Evolutionary conservation across 164 flowering plant species (phyloP).

Genomic region (Platanus orientalis): DNA sequence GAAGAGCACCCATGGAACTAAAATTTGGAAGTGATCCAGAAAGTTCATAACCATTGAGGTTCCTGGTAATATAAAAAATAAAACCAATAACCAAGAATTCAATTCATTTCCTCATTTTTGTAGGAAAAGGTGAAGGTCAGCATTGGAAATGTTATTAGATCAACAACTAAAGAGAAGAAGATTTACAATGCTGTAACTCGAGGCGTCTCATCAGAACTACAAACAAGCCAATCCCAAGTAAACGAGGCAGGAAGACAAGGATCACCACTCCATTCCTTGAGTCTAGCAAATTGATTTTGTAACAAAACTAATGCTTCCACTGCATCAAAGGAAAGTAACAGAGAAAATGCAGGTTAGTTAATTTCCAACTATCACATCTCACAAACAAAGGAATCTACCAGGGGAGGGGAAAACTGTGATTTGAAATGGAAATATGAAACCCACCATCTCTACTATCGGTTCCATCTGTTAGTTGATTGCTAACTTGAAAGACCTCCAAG

Average conservation of each 20-base stretch:
- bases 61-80: conserved; percentile 12
- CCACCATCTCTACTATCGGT: neutral
- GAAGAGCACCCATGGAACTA: conserved; percentile 40
- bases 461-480: neutral
- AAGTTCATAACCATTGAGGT: conserved; percentile 26
- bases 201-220: conserved; percentile 25
- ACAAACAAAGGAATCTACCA: too few species aligned
- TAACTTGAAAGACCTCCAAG: neutral
- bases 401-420: too few species aligned
- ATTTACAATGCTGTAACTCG: conserved; percentile 33
- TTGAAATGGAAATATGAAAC: neutral
- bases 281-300: conserved; percentile 15
- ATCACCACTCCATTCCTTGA: conserved; percentile 34
- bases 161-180: neutral
- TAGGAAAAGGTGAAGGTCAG: too few species aligned
- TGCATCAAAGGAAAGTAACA: neutral
- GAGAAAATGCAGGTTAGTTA: neutral
- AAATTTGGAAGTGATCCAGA: conserved; percentile 40
- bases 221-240: conserved; percentile 41
- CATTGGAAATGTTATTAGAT: too few species aligned
- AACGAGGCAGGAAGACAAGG: conserved; percentile 37
- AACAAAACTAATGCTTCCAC: conserved; percentile 24
- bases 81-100: too few species aligned
- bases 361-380: neutral
- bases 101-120: too few species aligned